Evolutionary conservation across 345 rosid genomes (phyloP), one percentile per base, ranked within the genome.

Genomic region (Lumnitzera racemosa): DNA sequence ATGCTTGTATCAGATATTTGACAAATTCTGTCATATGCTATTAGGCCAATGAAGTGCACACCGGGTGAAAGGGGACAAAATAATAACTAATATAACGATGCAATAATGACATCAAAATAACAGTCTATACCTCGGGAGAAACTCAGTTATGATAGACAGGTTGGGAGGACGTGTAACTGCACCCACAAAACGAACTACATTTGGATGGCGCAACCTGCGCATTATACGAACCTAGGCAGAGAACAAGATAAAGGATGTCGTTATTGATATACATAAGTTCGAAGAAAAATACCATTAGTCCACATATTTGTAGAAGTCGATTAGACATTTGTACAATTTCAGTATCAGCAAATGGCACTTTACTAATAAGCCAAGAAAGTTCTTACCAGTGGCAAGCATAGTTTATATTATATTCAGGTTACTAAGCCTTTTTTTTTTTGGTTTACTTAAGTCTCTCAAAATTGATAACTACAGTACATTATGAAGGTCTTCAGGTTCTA

Each of bases 141-240:
- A 90, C 82, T 95, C 99, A 2, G 96, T 73, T 66, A 95, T 88
- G 65, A 95, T 95, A 58, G 99, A 95, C 59, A 95, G 91, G 72
- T 87, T 78, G n/a, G 94, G 99, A 71, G 99, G 99, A 57, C 99
- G 99, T 47, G 99, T 95, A 65, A 95, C 91, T 65, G 99, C 99
- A 58, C 99, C 99, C 82, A 88, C 84, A 66, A 95, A 95, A 70
- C 84, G 94, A 65, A 95, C 96, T 62, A 95, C 91, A 73, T 95
- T 95, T 73, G 98, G 98, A 85, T 95, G 98, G 25, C 98, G 96
- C 73, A 90, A 72, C 83, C 98, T 95, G 24, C 89, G 88, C 99
- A 95, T 95, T 70, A 95, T 95, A 57, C 89, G 95, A 61, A 95
- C 96, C 99, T 94, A 73, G 56, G 55, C 71, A 51, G 47, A 69